Base-by-base conservation (phyloP, 495 filamentous ascomycete genomes). In the Massariosphaeria phaeospora region DNA sequence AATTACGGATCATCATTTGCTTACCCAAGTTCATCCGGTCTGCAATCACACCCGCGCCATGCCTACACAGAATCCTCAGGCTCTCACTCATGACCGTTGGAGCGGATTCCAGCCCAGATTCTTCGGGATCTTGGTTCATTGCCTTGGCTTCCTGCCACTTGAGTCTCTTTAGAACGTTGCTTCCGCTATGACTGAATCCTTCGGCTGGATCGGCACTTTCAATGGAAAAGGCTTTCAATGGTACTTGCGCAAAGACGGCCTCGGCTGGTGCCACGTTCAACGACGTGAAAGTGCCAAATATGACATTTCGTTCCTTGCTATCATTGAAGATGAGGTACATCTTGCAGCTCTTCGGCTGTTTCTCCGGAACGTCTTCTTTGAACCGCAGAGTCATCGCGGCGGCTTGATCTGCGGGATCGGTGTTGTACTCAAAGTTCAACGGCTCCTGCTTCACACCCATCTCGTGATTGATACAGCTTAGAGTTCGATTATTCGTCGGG, bases 311-410 rank as follows among this genome's bases (percentile, higher is more conserved):
- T 55, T 90, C 80, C 48, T 80, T 73, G 18, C 78, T 74, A 38
- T 88, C 81, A 13, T 81, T 72, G 68, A 94, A 93, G 2, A 83
- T 84, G 69, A 91, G 69, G 15, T 86, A 72, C 75, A 91, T 84
- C 8, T 79, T 82, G 36, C 79, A 80, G 21, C 27, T 17, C 29
- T 79, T 78, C 29, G 76, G 68, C 15, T 77, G 79, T n/a, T 58
- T 55, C 21, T 56, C 38, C 3, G 21, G 36, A 6, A 31, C 24
- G 27, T 81, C 78, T 49, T 85, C 81, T 10, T 79, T 81, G 27
- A 88, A 79, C 40, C 83, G 83, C 18, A 95, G 69, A 8, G 86
- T 73, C 34, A 91, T 73, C 17, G 82, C 79, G 2, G 59, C 50
- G 5, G 44, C 48, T 15, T 42, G 74, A 13, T 82, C 85, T 33